Evolutionary conservation across 345 rosid genomes (phyloP), one percentile per base, ranked within the genome.

Genomic region (Euphorbia peplus): DNA sequence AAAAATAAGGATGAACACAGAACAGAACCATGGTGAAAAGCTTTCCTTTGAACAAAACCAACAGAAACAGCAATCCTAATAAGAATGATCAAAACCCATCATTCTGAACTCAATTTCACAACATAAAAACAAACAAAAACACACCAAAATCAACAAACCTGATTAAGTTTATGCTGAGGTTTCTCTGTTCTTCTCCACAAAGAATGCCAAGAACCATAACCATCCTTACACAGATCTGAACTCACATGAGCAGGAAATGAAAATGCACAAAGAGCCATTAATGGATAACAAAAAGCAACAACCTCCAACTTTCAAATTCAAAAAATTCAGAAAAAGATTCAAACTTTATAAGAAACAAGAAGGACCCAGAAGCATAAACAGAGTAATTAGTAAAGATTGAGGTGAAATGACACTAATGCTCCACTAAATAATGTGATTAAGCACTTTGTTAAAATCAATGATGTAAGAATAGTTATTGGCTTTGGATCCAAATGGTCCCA

Each of bases 221-320:
- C 57, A 64, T 75, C 61, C 35, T 80, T 86, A 9, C 59, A 82
- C 78, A 79, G 73, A 70, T 81, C 93, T 16, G 80, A 60, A 70
- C 66, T 74, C 59, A 74, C 71, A 75, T 73, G 70, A 62, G 83
- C 80, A 66, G 95, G 88, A 63, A 91, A 82, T 57, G 95, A 85
- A 79, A 83, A 83, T 74, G 89, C 79, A 82, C 76, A 83, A 13
- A 87, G 79, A 63, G 98, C 95, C 97, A 93, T 90, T 11, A 52
- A 61, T 42, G 71, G 7, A 28, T 19, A 11, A 29, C 37, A 28
- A 5, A 19, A 57, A n/a, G 54, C 35, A 7, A 56, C 41, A 66
- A 65, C 18, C 68, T 66, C 64, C 52, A 41, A n/a, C n/a, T n/a
- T n/a, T n/a, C n/a, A n/a, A n/a, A n/a, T n/a, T n/a, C n/a, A n/a